phyloP scores from a whole-genome alignment of 179 eudicot genomes.

The Corrigiola litoralis region DNA sequence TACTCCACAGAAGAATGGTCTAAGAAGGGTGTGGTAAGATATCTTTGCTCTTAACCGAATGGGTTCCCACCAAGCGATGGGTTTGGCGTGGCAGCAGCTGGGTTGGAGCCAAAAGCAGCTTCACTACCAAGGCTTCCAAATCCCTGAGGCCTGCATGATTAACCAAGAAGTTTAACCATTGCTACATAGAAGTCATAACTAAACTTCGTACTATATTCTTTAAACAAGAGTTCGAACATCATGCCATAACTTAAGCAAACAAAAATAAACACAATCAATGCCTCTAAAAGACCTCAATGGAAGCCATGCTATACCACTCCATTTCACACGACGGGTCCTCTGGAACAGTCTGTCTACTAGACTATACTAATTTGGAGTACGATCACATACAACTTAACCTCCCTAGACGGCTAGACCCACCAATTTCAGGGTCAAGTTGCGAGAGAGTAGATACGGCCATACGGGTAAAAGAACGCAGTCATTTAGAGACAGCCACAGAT shows the following conservation, averaged over 20 bases:
- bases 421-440: no score
- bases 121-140: constrained; percentile 36
- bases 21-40: neutral
- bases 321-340: neutral
- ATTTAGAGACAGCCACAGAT: no score
- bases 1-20: neutral
- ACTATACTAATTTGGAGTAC: no score
- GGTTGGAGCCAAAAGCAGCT: constrained; percentile 39
- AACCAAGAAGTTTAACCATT: constrained; percentile 11
- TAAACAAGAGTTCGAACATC: neutral
- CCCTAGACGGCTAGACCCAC: no score
- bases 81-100: constrained; percentile 42
- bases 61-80: constrained; percentile 61
- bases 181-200: no score
- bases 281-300: neutral
- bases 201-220: no score
- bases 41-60: constrained; percentile 38
- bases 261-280: neutral
- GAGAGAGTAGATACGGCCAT: no score
- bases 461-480: no score
- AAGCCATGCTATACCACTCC: neutral
- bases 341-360: no score
- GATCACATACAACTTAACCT: no score
- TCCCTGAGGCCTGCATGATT: constrained; percentile 54
- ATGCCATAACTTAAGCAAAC: neutral